Base-by-base conservation (phyloP, 306 rosid genomes). In the Albizia julibrissin region DNA sequence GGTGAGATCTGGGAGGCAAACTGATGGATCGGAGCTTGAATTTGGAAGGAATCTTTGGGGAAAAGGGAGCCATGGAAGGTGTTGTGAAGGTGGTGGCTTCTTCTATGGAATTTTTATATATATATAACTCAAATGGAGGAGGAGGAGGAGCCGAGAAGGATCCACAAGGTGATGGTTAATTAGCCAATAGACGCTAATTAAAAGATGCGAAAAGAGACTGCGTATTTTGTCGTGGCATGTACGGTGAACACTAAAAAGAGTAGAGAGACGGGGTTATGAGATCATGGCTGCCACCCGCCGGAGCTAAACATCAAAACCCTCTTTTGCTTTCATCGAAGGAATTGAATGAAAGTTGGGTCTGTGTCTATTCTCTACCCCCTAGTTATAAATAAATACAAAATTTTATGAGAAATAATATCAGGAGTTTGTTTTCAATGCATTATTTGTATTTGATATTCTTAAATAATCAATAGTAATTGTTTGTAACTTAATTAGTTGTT, bases 1-100 rank as follows among this genome's bases (percentile, higher is more conserved):
- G 94, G 80, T 93, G 98, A 52, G 97, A 90, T 86, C 94, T 83
- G 1, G 89, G 71, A 6, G 98, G 98, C 80, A 93, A 84, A 64
- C 94, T 93, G 43, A 90, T 90, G 69, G 92, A 86, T 80, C 98
- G 75, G 74, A 88, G 69, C 58, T 75, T 78, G 81, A 83, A 82
- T 13, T 70, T 81, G 29, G 66, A 54, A 2, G 88, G 86, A 16
- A 86, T 84, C 80, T 87, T 89, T 27, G 85, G 86, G 58, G 94
- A 86, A 76, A 90, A 86, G 26, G 92, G 34, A 62, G 83, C 84
- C 75, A 89, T 56, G 19, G 54, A 3, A 14, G 54, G 7, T 1
- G 62, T 3, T 14, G 24, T 18, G 59, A 18, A 14, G 19, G 1
- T 1, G 19, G 54, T 47, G 54, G 54, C 46, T 10, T 19, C 12